Percentiles rank a stretch among this genome's conserved stretches.
phyloP scores from a whole-genome alignment of 352 stramenopile genomes.

The Phytopythium litorale region DNA sequence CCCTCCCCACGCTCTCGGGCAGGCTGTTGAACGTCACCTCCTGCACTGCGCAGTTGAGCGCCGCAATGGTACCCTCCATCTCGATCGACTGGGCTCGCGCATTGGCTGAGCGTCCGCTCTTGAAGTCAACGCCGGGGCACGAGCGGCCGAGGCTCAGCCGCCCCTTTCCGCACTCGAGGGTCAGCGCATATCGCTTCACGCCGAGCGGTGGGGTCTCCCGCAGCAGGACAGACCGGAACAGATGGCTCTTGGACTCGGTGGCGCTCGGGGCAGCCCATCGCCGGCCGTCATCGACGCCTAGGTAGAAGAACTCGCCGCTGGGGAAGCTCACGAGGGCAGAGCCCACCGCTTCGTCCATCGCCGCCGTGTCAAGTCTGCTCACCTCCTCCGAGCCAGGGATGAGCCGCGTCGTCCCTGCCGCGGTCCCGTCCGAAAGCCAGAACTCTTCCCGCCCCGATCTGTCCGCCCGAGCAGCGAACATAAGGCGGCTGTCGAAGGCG shows the following conservation, averaged over 20 bases:
- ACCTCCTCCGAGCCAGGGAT: slow-evolving; percentile 29
- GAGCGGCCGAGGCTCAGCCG: slow-evolving; percentile 28
- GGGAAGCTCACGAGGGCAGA: not conserved
- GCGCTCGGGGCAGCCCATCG: not conserved
- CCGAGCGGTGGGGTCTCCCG: slow-evolving; percentile 8
- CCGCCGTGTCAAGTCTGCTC: slow-evolving; percentile 6
- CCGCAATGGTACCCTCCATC: slow-evolving; percentile 22
- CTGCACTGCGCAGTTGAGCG: slow-evolving; percentile 48
- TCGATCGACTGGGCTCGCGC: slow-evolving; percentile 5
- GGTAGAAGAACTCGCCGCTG: not conserved
- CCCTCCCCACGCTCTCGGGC: slow-evolving; percentile 19
- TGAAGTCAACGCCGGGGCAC: slow-evolving; percentile 10
- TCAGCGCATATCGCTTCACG: slow-evolving; percentile 15
- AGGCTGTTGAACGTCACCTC: slow-evolving; percentile 44
- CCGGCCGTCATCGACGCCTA: not conserved
- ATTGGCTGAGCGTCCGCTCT: not conserved
- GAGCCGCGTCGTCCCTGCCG: slow-evolving; percentile 26
- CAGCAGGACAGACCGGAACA: slow-evolving; percentile 35
- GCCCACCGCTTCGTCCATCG: not conserved
- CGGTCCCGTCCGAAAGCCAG: slow-evolving; percentile 56
- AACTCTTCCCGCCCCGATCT: slow-evolving; percentile 33
- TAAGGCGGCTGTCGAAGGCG: slow-evolving; percentile 3
- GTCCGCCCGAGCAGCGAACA: slow-evolving; percentile 38
- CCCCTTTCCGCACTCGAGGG: slow-evolving; percentile 31
- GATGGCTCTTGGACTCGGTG: slow-evolving; percentile 20